Conservation (phyloP, 331 rosid species). For the Dryas integrifolia region DNA sequence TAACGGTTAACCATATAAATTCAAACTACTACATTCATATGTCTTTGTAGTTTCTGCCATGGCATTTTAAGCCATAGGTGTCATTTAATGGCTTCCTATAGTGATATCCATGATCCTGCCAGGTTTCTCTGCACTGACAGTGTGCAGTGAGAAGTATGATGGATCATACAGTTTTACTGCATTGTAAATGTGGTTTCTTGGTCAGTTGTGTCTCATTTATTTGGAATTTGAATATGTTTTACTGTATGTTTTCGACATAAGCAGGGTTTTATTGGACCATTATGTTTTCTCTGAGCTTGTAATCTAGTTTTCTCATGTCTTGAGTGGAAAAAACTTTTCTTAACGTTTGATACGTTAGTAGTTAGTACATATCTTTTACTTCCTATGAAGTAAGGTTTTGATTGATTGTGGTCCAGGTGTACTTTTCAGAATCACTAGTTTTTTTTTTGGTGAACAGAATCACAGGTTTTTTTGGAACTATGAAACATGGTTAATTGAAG, state of each 20-base stretch:
- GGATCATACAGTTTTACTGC: constrained; percentile 53
- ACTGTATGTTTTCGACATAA: background rate
- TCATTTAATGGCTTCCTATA: constrained; percentile 74
- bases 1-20: background rate
- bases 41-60: constrained; percentile 43
- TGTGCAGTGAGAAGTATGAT: constrained; percentile 99
- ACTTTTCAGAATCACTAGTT: background rate
- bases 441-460: background rate
- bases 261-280: too few species aligned
- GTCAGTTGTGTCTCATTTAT: constrained; percentile 9
- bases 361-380: background rate
- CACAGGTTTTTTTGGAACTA: background rate
- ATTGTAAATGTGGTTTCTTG: constrained; percentile 1
- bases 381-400: background rate
- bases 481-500: background rate
- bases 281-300: too few species aligned
- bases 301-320: too few species aligned
- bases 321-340: too few species aligned
- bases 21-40: constrained; percentile 19
- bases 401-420: background rate
- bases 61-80: constrained; percentile 71
- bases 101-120: constrained; percentile 67
- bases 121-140: constrained; percentile 99
- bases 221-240: background rate
- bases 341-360: too few species aligned